phyloP scores from a whole-genome alignment of 306 rosid species.

The Sophora flavescens region DNA sequence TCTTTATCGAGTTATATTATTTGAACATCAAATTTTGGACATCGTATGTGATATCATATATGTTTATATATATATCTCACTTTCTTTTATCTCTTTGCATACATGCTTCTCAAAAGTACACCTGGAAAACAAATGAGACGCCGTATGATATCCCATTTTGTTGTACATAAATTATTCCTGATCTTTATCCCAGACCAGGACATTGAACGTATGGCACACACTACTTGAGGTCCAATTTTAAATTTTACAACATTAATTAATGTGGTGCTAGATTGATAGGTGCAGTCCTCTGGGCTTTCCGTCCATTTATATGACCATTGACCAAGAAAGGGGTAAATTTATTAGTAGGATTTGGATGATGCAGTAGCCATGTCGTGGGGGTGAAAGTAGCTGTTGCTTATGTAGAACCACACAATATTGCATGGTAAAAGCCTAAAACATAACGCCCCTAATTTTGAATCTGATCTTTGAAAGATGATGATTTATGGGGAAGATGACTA shows the following conservation, averaged over 20 bases:
- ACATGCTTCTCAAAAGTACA: too few species aligned
- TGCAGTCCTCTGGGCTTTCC: background rate
- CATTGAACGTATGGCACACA: background rate
- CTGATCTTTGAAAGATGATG: background rate
- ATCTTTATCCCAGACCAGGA: too few species aligned
- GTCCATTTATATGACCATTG: background rate
- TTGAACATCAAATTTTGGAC: too few species aligned
- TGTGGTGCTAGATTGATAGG: background rate
- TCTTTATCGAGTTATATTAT: too few species aligned
- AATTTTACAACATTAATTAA: too few species aligned
- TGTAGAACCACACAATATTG: background rate
- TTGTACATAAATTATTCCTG: too few species aligned
- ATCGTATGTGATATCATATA: too few species aligned
- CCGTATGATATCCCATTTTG: too few species aligned
- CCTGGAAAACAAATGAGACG: too few species aligned
- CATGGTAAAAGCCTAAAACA: background rate
- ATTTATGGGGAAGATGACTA: background rate
- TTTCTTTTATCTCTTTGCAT: too few species aligned
- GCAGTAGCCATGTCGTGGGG: background rate
- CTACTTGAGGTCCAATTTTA: background rate
- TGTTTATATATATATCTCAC: too few species aligned
- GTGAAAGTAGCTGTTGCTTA: background rate
- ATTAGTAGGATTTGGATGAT: background rate
- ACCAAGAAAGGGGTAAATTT: background rate
- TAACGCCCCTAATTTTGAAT: background rate